These are phyloP conservation scores for Leucoagaricus sp. DNA, from an alignment of 1,284 basidiomycete genomes.

Conservation along the genomic window DNA sequence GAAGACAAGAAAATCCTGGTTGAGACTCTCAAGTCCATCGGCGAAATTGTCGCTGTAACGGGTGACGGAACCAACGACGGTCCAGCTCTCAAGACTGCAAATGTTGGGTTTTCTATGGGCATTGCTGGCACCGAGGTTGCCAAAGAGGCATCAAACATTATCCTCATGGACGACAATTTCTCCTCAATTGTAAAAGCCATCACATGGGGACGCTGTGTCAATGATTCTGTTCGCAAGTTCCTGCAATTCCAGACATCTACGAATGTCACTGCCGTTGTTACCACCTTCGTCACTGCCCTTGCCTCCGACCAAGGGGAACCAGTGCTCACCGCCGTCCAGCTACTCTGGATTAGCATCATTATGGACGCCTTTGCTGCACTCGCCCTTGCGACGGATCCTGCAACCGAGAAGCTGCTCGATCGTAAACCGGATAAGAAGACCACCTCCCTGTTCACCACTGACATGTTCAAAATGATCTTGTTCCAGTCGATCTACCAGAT, in stretches of 20 bases:
- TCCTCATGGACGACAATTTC: conserved; percentile 99
- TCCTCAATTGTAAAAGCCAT: conserved; percentile 97
- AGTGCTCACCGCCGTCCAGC: conserved; percentile 91
- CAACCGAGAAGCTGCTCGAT: conserved; percentile 78
- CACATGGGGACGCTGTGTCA: conserved; percentile 99
- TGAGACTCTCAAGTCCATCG: conserved; percentile 83
- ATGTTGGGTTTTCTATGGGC: conserved; percentile 98
- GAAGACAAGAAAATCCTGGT: conserved; percentile 97
- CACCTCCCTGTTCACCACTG: conserved; percentile 85
- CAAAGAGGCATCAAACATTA: conserved; percentile 98
- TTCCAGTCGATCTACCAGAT: conserved; percentile 92
- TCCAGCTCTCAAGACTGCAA: conserved; percentile 92
- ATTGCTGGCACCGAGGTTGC: conserved; percentile 98
- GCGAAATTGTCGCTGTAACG: conserved; percentile 95
- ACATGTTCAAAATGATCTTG: conserved; percentile 96
- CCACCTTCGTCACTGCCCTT: conserved; percentile 92
- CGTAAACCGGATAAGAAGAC: conserved; percentile 90
- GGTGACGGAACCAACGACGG: conserved; percentile 99
- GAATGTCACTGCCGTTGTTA: conserved; percentile 93
- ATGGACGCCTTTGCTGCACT: conserved; percentile 99
- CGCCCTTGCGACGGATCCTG: conserved; percentile 95
- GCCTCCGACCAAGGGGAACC: conserved; percentile 78
- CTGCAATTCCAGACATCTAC: conserved; percentile 97
- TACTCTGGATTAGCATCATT: conserved; percentile 97
- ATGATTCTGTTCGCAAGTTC: conserved; percentile 97